phyloP scores from a whole-genome alignment of 2,329 filamentous ascomycete species.

The Calonectria ilicicola region DNA sequence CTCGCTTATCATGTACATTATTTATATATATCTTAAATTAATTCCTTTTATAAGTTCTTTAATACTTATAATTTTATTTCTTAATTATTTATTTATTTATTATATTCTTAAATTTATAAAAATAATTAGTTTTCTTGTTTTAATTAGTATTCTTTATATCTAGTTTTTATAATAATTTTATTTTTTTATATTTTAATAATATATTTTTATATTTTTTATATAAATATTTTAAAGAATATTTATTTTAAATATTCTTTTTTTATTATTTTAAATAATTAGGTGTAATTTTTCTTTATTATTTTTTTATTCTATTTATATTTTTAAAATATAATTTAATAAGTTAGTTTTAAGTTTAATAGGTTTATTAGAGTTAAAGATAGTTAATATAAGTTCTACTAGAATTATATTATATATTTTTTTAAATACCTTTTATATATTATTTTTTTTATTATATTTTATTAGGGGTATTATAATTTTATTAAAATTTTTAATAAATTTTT shows the following conservation, averaged over 20 bases:
- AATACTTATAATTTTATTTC: constrained; percentile 12
- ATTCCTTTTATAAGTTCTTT: constrained; percentile 20
- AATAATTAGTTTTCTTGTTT: background rate
- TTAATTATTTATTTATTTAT: background rate
- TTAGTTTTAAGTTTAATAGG: constrained; percentile 27
- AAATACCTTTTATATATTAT: constrained; percentile 20
- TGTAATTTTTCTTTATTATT: constrained; percentile 17
- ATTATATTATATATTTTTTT: constrained; percentile 14
- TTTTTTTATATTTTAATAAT: background rate
- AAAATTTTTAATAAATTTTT: constrained; percentile 31
- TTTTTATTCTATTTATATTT: constrained; percentile 22
- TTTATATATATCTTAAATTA: too few species aligned
- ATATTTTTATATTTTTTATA: background rate
- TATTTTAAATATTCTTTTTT: background rate
- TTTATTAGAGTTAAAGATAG: constrained; percentile 25
- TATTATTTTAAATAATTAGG: constrained; percentile 19
- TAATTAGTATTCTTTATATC: background rate
- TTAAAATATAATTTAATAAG: constrained; percentile 13
- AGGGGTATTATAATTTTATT: constrained; percentile 7
- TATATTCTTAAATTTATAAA: background rate
- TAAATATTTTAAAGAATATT: background rate
- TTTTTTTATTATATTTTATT: constrained; percentile 26
- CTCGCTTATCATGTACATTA: too few species aligned
- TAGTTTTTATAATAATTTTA: background rate
- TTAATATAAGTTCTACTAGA: constrained; percentile 13